These are phyloP conservation scores for Fusarium pseudonygamai DNA, from an alignment of 2,329 filamentous ascomycete genomes.

Conservation along the genomic window DNA sequence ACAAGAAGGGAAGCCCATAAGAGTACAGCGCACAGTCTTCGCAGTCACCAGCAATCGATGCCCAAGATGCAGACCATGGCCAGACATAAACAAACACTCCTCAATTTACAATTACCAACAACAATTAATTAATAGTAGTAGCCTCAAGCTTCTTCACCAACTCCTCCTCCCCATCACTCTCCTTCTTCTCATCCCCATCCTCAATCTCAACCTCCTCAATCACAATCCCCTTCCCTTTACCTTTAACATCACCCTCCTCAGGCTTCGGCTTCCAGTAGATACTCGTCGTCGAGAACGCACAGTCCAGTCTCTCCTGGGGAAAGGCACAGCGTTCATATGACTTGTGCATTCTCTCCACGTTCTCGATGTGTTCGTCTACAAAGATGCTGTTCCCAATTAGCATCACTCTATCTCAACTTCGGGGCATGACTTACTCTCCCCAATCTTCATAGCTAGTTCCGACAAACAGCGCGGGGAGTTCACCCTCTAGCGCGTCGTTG, in stretches of 20 bases:
- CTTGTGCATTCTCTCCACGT: constrained; percentile 38
- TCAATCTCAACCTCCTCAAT: background rate
- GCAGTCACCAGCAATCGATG: background rate
- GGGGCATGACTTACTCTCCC: constrained; percentile 54
- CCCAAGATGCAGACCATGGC: background rate
- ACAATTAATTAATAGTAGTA: constrained; percentile 12
- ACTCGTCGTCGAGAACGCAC: constrained; percentile 41
- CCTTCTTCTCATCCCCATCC: background rate
- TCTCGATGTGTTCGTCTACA: constrained; percentile 27
- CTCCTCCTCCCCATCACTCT: background rate
- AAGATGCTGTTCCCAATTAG: constrained; percentile 20
- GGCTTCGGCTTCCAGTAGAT: constrained; percentile 39
- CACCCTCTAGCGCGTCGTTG: constrained; percentile 56
- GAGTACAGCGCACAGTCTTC: background rate
- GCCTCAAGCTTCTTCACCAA: constrained; percentile 31
- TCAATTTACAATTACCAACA: background rate
- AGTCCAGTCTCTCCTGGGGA: constrained; percentile 33
- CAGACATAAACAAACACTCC: background rate
- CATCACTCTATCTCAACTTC: no score
- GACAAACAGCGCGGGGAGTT: constrained; percentile 64
- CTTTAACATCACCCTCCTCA: background rate
- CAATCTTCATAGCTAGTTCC: constrained; percentile 64
- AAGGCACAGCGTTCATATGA: constrained; percentile 29
- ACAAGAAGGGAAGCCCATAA: background rate
- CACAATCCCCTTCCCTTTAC: background rate